phyloP scores from a whole-genome alignment of 768 basidiomycete species.

The Trametes coccinea region DNA sequence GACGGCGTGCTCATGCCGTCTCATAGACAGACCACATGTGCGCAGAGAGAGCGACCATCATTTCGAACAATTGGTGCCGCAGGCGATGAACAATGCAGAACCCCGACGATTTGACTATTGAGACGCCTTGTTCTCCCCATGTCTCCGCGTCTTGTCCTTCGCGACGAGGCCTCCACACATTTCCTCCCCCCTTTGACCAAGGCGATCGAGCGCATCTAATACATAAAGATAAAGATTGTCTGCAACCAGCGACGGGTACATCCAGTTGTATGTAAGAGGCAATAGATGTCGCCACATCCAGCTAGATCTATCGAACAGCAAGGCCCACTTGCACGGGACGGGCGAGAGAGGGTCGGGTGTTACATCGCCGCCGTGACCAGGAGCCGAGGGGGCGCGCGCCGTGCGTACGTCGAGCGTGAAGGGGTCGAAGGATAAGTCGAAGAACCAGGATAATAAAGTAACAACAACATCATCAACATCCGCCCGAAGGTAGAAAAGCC shows the following conservation, averaged over 20 bases:
- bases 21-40: neutral
- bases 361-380: slow-evolving; percentile 17
- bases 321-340: slow-evolving; percentile 20
- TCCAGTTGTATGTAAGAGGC: neutral
- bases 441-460: neutral
- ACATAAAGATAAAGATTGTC: slow-evolving; percentile 21
- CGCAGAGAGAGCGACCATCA: neutral
- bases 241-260: slow-evolving; percentile 15
- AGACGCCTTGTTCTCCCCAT: too few relatives aligned
- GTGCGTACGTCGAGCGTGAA: neutral
- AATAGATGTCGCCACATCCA: neutral
- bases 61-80: neutral
- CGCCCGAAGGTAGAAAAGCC: slow-evolving; percentile 10
- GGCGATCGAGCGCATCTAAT: neutral
- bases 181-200: too few relatives aligned
- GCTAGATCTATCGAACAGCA: slow-evolving; percentile 1
- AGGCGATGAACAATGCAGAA: neutral
- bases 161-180: neutral
- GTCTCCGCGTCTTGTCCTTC: neutral
- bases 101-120: too few relatives aligned
- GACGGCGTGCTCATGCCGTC: neutral
- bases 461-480: slow-evolving; percentile 19
- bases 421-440: neutral
- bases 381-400: neutral
- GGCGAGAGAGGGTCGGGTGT: neutral